Percentiles rank a stretch among this genome's conserved stretches.
Conservation (phyloP, 169 alveolate genomes). For the Cryptosporidium sp. region DNA sequence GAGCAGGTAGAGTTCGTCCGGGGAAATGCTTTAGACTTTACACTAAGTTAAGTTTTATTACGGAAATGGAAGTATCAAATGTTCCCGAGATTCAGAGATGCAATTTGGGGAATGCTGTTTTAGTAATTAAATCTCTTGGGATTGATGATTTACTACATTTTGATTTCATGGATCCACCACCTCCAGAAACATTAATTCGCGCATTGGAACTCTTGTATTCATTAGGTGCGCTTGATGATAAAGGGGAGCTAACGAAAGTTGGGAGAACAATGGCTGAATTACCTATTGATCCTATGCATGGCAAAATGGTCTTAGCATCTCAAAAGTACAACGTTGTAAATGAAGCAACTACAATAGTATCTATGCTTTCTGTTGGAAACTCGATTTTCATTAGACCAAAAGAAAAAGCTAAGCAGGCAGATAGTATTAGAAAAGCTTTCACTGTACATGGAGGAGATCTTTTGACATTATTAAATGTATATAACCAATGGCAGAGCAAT, state of each 20-base stretch:
- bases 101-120: constrained; percentile 93
- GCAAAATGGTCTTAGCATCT: constrained; percentile 82
- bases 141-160: constrained; percentile 98
- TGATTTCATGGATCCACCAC: constrained; percentile 99
- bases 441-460: constrained; percentile 97
- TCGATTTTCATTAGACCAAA: constrained; percentile 96
- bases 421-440: constrained; percentile 95
- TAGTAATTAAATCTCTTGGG: constrained; percentile 94
- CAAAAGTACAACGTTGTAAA: constrained; percentile 96
- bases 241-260: constrained; percentile 95
- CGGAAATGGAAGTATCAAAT: constrained; percentile 96
- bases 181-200: constrained; percentile 95
- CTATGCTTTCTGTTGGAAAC: constrained; percentile 98
- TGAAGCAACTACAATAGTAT: constrained; percentile 94
- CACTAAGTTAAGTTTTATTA: constrained; percentile 95
- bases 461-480: constrained; percentile 94
- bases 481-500: constrained; percentile 97
- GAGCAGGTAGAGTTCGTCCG: constrained; percentile 99
- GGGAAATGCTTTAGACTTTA: constrained; percentile 98
- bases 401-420: constrained; percentile 98
- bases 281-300: constrained; percentile 97
- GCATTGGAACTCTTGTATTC: constrained; percentile 98
- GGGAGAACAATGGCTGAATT: constrained; percentile 99
- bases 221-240: constrained; percentile 97
- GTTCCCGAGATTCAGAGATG: constrained; percentile 97